phyloP scores from a whole-genome alignment of 106 monocot species.

The Vanilla planifolia region DNA sequence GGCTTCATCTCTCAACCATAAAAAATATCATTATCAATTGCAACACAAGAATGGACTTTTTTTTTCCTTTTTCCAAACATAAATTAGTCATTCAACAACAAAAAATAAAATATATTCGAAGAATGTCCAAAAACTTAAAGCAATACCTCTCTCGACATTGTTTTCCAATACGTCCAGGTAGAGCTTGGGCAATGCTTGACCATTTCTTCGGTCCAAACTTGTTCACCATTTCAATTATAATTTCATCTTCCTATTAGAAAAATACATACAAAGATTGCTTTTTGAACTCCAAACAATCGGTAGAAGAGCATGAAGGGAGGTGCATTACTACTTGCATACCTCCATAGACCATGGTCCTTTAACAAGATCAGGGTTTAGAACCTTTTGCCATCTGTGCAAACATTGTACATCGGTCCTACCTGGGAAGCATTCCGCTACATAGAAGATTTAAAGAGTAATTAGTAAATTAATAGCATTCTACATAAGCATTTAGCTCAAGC shows the following conservation, averaged over 20 bases:
- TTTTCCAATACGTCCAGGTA: slow-evolving; percentile 96
- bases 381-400: slow-evolving; percentile 96
- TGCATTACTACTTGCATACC: slow-evolving; percentile 39
- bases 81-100: too few relatives aligned
- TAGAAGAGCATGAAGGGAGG: too few relatives aligned
- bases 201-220: slow-evolving; percentile 82
- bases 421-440: slow-evolving; percentile 84
- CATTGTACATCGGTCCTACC: slow-evolving; percentile 90
- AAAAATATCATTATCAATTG: too few relatives aligned
- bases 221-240: slow-evolving; percentile 76
- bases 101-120: background rate
- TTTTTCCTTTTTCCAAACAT: too few relatives aligned
- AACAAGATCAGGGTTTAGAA: slow-evolving; percentile 90
- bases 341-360: slow-evolving; percentile 99
- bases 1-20: too few relatives aligned
- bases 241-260: slow-evolving; percentile 80
- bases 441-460: too few relatives aligned
- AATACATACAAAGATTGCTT: background rate
- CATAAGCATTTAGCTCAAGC: too few relatives aligned
- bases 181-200: slow-evolving; percentile 80
- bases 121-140: background rate
- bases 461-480: too few relatives aligned
- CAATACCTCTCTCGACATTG: slow-evolving; percentile 38
- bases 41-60: too few relatives aligned
- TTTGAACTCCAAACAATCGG: background rate